Evolutionary conservation across 495 filamentous ascomycete genomes (phyloP).

Genomic region (Thermothielavioides terrestris): DNA sequence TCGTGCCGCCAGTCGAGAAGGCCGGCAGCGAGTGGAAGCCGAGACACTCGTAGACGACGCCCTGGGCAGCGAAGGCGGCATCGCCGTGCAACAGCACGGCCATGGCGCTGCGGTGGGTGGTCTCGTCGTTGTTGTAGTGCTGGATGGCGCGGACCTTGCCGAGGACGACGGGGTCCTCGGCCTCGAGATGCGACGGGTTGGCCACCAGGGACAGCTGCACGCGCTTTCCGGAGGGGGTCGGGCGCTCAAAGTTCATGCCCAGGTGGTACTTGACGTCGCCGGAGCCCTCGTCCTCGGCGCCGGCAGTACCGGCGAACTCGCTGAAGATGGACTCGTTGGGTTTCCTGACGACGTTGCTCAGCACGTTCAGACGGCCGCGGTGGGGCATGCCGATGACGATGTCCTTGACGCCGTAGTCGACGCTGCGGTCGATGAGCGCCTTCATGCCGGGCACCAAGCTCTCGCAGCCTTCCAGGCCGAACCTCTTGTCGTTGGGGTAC

Average conservation of each 20-base stretch:
- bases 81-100: constrained; percentile 92
- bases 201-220: constrained; percentile 96
- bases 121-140: constrained; percentile 97
- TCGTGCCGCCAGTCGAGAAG: constrained; percentile 94
- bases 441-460: constrained; percentile 98
- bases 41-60: constrained; percentile 96
- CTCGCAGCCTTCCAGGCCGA: constrained; percentile 95
- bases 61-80: constrained; percentile 92
- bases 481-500: constrained; percentile 99
- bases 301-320: constrained; percentile 86
- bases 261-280: constrained; percentile 99
- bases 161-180: constrained; percentile 94
- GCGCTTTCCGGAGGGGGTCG: constrained; percentile 95
- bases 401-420: constrained; percentile 97
- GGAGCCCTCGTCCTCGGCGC: constrained; percentile 88
- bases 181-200: constrained; percentile 97
- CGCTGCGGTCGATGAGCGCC: constrained; percentile 93
- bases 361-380: constrained; percentile 93
- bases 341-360: constrained; percentile 97
- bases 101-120: constrained; percentile 81
- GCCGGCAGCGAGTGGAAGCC: constrained; percentile 91
- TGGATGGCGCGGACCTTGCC: constrained; percentile 97
- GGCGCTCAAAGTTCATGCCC: constrained; percentile 99
- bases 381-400: constrained; percentile 99
- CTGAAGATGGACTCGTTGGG: constrained; percentile 99